phyloP scores from a whole-genome alignment of 257 asterid genomes.

The Galeopsis tetrahit region DNA sequence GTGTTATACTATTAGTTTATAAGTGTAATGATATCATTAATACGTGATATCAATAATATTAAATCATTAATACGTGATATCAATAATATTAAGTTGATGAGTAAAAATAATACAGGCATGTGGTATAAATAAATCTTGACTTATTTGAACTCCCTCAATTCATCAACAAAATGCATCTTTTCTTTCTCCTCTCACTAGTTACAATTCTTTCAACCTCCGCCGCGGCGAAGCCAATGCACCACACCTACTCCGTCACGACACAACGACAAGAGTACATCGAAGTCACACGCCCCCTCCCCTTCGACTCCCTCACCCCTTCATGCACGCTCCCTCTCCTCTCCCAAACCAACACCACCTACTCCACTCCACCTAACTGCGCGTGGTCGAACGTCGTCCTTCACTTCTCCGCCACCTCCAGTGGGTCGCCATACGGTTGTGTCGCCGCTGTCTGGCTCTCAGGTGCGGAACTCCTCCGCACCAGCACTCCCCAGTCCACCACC shows the following conservation, averaged over 20 bases:
- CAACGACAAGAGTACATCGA: constrained; percentile 45
- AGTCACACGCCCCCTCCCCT: constrained; percentile 62
- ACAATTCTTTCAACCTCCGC: constrained; percentile 35
- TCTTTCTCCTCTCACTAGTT: constrained; percentile 34
- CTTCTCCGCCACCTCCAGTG: constrained; percentile 64
- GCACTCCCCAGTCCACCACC: constrained; percentile 77
- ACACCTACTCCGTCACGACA: constrained; percentile 39
- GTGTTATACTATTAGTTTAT: no score
- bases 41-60: no score
- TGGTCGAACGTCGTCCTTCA: constrained; percentile 71
- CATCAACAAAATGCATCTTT: constrained; percentile 39
- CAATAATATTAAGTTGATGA: no score
- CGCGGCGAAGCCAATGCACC: constrained; percentile 38
- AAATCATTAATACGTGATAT: no score
- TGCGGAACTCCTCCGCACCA: constrained; percentile 82
- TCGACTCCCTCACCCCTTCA: constrained; percentile 49
- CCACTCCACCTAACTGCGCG: constrained; percentile 61
- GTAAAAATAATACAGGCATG: no score
- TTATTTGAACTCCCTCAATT: not conserved
- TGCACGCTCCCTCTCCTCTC: constrained; percentile 60
- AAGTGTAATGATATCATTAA: no score
- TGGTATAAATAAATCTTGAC: not conserved
- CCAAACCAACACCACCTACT: constrained; percentile 56
- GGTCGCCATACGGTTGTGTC: constrained; percentile 73
- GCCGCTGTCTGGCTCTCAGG: constrained; percentile 88